Evolutionary conservation across 1,284 basidiomycete species (phyloP).

Genomic region (Malassezia globosa): DNA sequence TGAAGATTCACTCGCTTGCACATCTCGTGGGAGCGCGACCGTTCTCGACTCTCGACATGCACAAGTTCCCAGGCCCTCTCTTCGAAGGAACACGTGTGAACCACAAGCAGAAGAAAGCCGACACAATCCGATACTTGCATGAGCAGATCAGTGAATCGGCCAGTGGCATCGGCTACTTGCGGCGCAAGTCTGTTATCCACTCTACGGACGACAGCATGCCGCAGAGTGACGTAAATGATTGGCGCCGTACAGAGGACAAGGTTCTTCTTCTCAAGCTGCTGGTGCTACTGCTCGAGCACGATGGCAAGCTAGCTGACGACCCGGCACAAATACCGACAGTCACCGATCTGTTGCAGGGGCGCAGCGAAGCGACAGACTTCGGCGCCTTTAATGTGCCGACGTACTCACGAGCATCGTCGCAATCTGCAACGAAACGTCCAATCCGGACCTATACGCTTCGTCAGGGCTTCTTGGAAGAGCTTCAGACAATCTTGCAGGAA

Average conservation of each 20-base stretch:
- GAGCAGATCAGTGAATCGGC: conserved; percentile 33
- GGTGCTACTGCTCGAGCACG: conserved; percentile 35
- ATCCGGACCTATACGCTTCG: conserved; percentile 32
- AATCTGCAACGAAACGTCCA: conserved; percentile 7
- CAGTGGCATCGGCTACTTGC: conserved; percentile 36
- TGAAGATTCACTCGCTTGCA: conserved; percentile 25
- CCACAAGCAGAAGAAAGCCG: conserved; percentile 34
- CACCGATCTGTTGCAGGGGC: conserved; percentile 3
- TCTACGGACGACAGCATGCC: conserved; percentile 1
- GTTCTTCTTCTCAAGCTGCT: conserved; percentile 34
- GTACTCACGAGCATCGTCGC: conserved; percentile 7
- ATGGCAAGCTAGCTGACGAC: conserved; percentile 27
- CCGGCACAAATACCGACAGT: neutral
- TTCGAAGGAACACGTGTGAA: conserved; percentile 30
- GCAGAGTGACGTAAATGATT: conserved; percentile 20
- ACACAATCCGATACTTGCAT: conserved; percentile 30
- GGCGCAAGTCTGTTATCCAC: conserved; percentile 14
- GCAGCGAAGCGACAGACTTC: conserved; percentile 1
- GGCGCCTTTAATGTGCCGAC: conserved; percentile 14
- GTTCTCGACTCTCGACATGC: conserved; percentile 32
- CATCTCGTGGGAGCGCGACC: conserved; percentile 26
- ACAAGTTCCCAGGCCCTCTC: conserved; percentile 36
- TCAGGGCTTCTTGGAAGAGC: conserved; percentile 27
- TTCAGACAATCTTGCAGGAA: conserved; percentile 44
- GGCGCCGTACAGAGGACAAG: conserved; percentile 36